Base-by-base conservation (phyloP, 2,329 filamentous ascomycete species). In the Pezicula rhizophila region DNA sequence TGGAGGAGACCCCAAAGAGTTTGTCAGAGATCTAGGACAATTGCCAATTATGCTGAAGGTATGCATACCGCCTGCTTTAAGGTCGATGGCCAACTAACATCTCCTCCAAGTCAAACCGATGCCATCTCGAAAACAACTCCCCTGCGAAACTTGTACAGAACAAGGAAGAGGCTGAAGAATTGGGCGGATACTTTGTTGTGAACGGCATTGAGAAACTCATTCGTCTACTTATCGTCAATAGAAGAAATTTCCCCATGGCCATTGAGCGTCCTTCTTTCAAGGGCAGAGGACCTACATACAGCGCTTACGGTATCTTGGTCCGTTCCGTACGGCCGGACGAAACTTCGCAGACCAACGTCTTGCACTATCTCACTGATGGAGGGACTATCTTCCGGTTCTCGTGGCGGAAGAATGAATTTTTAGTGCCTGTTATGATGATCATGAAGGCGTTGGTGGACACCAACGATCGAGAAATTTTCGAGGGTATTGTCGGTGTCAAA, bases 121-220 rank as follows among this genome's bases (percentile, higher is more conserved):
- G 93, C 65, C 90, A 99, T 65, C 79, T 99, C 23, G 85, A 95
- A 66, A 85, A 86, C 53, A 84, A 91, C 60, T 85, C 89, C 5
- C 93, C 93, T 0, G 84, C 85, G 10, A 77, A 87, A 61, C 77
- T 99, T 14, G 89, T 97, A 26, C 77, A 86, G 55, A 82, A 82
- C 52, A 95, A 96, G 66, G 93, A 99, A 70, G 93, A 99, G 68
- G 87, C 91, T 0, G 93, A 99, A 68, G 93, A 99, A 68, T 71
- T 97, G 28, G 93, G 93, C 34, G 93, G 93, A 40, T 99, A 97
- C 68, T 99, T 97, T 64, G 83, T 99, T 61, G 87, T 99, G 62
- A 99, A 99, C 66, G 93, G 93, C 56, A 96, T 91, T 63, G 93
- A 99, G 68, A 97, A 96, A 73, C 81, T 97, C 50, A 90, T 97